phyloP scores from a whole-genome alignment of 257 asterid species.

The Solanum phureja region DNA sequence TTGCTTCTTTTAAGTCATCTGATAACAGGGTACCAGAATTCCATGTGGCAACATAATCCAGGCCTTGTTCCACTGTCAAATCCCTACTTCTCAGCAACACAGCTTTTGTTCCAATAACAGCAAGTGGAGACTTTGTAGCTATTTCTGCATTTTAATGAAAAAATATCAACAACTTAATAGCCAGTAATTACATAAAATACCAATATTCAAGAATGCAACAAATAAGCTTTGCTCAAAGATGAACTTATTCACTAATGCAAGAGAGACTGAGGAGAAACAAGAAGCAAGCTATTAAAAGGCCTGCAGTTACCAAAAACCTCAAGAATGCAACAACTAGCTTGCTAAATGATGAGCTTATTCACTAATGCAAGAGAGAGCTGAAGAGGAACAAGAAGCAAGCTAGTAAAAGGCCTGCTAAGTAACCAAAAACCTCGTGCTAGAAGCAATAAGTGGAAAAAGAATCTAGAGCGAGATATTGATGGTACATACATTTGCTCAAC shows the following conservation, averaged over 20 bases:
- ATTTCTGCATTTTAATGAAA: constrained; percentile 29
- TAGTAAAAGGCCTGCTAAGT: neutral
- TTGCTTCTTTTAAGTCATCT: constrained; percentile 52
- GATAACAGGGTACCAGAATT: constrained; percentile 58
- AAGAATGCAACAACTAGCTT: neutral
- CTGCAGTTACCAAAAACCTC: neutral
- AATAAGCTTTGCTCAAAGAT: neutral
- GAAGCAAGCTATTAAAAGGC: neutral
- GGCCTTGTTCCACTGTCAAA: constrained; percentile 57
- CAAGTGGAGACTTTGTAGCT: constrained; percentile 67
- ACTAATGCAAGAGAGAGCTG: neutral
- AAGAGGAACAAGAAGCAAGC: neutral
- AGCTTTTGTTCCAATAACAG: constrained; percentile 66
- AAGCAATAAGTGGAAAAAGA: neutral
- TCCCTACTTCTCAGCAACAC: constrained; percentile 64
- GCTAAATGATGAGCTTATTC: neutral
- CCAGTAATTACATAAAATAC: neutral
- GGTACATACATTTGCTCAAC: neutral
- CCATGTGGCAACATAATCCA: constrained; percentile 87
- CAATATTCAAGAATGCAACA: neutral
- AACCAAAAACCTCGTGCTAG: neutral
- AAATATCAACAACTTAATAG: neutral
- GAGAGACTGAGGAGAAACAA: neutral
- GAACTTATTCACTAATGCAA: neutral
- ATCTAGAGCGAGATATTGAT: neutral